Percentiles rank a stretch among this genome's conserved stretches.
Conservation (phyloP, 176 grass and related monocot species). For the Eremochloa ophiuroides region DNA sequence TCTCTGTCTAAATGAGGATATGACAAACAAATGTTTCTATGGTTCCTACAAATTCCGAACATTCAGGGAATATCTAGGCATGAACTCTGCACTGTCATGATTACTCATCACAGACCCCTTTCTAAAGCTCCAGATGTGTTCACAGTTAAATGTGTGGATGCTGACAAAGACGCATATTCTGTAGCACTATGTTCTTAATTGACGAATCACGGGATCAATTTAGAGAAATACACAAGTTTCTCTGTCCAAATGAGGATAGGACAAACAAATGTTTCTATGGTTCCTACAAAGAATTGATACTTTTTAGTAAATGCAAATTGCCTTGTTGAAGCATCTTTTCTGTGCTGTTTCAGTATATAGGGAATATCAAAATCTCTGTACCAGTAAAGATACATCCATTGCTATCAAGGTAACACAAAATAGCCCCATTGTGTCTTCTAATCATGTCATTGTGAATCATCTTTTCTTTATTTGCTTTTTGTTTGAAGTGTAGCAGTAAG, state of each 20-base stretch:
- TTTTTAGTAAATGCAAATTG: background rate
- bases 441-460: background rate
- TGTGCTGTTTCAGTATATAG: slow-evolving; percentile 16
- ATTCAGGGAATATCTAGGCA: slow-evolving; percentile 15
- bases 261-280: background rate
- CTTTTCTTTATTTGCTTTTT: background rate
- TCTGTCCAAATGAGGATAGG: background rate
- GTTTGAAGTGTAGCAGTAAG: background rate
- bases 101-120: no score
- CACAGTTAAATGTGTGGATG: background rate
- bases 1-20: background rate
- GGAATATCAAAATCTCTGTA: background rate
- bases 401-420: slow-evolving; percentile 1
- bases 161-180: slow-evolving; percentile 3
- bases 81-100: background rate
- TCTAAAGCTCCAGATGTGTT: no score
- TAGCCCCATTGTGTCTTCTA: background rate
- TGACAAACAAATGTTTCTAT: background rate
- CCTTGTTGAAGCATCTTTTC: background rate
- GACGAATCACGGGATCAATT: background rate
- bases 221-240: background rate
- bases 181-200: background rate
- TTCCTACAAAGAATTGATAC: background rate
- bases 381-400: slow-evolving; percentile 1
- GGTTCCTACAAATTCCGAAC: slow-evolving; percentile 13